phyloP scores from a whole-genome alignment of 768 basidiomycete genomes.

The Cystobasidium onofrii region DNA sequence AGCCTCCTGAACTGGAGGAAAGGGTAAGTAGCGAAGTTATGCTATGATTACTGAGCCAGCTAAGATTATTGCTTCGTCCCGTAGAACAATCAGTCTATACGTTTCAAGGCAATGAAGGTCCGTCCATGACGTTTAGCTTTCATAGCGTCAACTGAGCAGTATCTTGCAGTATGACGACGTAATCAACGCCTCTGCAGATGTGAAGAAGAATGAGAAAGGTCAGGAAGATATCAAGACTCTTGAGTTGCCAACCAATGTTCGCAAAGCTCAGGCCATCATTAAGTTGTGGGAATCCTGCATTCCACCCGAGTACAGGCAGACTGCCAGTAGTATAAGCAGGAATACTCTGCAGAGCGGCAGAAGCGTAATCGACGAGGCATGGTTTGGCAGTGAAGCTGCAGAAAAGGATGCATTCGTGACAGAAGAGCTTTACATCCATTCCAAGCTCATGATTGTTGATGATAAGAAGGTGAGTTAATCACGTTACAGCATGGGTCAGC shows the following conservation, averaged over 20 bases:
- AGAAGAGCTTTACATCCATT: slow-evolving; percentile 44
- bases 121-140: slow-evolving; percentile 52
- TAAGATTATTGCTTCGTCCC: slow-evolving; percentile 9
- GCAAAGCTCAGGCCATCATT: slow-evolving; percentile 64
- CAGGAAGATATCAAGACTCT: slow-evolving; percentile 55
- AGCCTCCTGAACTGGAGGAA: slow-evolving; percentile 22
- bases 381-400: slow-evolving; percentile 74
- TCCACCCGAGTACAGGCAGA: slow-evolving; percentile 56
- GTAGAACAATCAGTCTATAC: slow-evolving; percentile 36
- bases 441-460: slow-evolving; percentile 36
- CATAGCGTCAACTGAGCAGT: slow-evolving; percentile 43
- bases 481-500: neutral
- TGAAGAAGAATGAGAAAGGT: slow-evolving; percentile 51
- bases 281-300: slow-evolving; percentile 64
- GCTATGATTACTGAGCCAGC: slow-evolving; percentile 18
- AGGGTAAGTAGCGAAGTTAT: neutral
- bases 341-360: slow-evolving; percentile 64
- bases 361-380: slow-evolving; percentile 63
- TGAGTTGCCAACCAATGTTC: slow-evolving; percentile 57
- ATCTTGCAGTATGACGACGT: slow-evolving; percentile 49
- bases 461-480: slow-evolving; percentile 12
- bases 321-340: slow-evolving; percentile 70
- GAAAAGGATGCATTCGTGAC: slow-evolving; percentile 66
- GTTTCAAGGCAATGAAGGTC: slow-evolving; percentile 31
- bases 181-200: slow-evolving; percentile 47